phyloP scores from a whole-genome alignment of 345 rosid species.

The Pelargonium nanum region DNA sequence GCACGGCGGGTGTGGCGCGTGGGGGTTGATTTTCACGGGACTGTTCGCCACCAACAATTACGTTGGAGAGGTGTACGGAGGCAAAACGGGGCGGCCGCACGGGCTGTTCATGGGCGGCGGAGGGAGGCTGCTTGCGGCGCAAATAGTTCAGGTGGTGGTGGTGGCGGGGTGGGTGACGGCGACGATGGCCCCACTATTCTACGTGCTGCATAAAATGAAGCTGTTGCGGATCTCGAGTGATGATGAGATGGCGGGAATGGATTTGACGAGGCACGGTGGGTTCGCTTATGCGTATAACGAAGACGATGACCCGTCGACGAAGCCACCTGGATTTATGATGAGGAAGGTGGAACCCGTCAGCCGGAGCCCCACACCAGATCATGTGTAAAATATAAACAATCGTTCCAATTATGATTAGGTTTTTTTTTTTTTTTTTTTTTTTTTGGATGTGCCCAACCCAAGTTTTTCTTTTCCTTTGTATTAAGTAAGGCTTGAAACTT shows the following conservation, averaged over 20 bases:
- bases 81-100: constrained; percentile 19
- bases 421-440: too few relatives aligned
- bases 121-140: constrained; percentile 60
- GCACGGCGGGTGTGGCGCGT: constrained; percentile 75
- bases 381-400: too few relatives aligned
- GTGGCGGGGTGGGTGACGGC: constrained; percentile 59
- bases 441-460: too few relatives aligned
- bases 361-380: not conserved
- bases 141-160: constrained; percentile 46
- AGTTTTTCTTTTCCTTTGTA: too few relatives aligned
- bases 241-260: constrained; percentile 79
- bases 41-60: constrained; percentile 41
- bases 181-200: constrained; percentile 68
- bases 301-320: constrained; percentile 25
- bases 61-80: constrained; percentile 48
- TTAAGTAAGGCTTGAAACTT: too few relatives aligned
- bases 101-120: constrained; percentile 76
- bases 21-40: constrained; percentile 72
- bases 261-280: constrained; percentile 68
- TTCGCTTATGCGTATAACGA: constrained; percentile 66
- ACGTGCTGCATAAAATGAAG: constrained; percentile 33
- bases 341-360: constrained; percentile 25
- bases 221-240: constrained; percentile 47
- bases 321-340: constrained; percentile 6
- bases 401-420: too few relatives aligned